These are phyloP conservation scores for Cladosporium sphaerospermum DNA, from an alignment of 2,329 filamentous ascomycete species.

Conservation along the genomic window DNA sequence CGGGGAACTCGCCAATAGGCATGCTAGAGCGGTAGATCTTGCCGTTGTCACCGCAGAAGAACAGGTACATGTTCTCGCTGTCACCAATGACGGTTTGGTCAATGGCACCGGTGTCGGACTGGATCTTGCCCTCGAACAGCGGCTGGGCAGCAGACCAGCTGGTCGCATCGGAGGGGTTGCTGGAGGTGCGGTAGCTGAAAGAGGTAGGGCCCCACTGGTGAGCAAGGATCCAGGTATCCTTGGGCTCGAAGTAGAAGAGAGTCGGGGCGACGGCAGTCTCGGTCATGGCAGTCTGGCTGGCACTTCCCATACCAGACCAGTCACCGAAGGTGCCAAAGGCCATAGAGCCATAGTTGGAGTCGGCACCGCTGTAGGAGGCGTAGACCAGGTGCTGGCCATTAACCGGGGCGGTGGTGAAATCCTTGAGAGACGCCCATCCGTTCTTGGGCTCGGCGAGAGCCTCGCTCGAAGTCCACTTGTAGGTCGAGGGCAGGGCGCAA, in stretches of 20 bases:
- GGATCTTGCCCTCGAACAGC: conserved; percentile 53
- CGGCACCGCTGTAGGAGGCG: conserved; percentile 42
- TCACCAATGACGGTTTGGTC: conserved; percentile 62
- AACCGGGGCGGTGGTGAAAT: conserved; percentile 53
- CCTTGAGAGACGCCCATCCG: conserved; percentile 55
- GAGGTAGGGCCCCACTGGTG: conserved; percentile 57
- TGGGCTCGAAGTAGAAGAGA: conserved; percentile 57
- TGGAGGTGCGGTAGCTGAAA: conserved; percentile 57
- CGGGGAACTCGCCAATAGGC: conserved; percentile 57
- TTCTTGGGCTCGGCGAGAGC: conserved; percentile 47
- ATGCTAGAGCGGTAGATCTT: conserved; percentile 59
- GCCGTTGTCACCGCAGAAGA: conserved; percentile 63
- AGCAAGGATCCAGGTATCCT: conserved; percentile 58
- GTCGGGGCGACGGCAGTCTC: conserved; percentile 51
- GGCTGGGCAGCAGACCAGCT: conserved; percentile 50
- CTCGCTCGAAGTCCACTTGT: conserved; percentile 44
- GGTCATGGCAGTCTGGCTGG: conserved; percentile 48
- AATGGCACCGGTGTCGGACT: conserved; percentile 50
- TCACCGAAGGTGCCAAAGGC: conserved; percentile 50
- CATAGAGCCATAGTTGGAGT: conserved; percentile 51
- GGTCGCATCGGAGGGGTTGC: conserved; percentile 51
- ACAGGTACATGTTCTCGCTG: conserved; percentile 56
- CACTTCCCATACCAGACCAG: conserved; percentile 48
- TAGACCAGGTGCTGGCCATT: conserved; percentile 58
- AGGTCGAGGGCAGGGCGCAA: conserved; percentile 51